Evolutionary conservation across 177 flowering plant genomes (phyloP).

Genomic region (Telopea speciosissima): DNA sequence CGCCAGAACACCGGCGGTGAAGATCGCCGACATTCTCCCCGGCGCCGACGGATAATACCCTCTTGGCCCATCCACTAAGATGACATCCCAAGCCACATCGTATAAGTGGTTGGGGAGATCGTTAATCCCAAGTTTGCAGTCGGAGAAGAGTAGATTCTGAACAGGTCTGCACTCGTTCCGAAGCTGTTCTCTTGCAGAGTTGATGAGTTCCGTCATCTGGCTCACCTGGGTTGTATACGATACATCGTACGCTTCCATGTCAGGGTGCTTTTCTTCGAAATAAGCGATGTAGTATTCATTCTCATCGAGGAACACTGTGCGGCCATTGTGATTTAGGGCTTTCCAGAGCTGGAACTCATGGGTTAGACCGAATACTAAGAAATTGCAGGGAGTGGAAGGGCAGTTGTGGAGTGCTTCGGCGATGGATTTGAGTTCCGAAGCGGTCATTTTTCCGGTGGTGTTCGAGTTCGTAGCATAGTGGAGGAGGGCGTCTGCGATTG

Average conservation of each 20-base stretch:
- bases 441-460: conserved; percentile 50
- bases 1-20: conserved; percentile 81
- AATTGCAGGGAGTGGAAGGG: conserved; percentile 54
- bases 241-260: conserved; percentile 69
- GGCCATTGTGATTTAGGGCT: conserved; percentile 73
- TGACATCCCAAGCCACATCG: conserved; percentile 81
- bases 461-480: conserved; percentile 72
- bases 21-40: conserved; percentile 73
- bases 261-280: conserved; percentile 50
- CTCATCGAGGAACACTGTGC: conserved; percentile 86
- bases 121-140: conserved; percentile 71
- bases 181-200: conserved; percentile 39
- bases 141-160: conserved; percentile 82
- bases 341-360: conserved; percentile 79
- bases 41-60: conserved; percentile 68
- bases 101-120: conserved; percentile 85
- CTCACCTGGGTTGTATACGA: conserved; percentile 69
- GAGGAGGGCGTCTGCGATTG: conserved; percentile 55
- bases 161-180: conserved; percentile 75
- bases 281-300: conserved; percentile 59
- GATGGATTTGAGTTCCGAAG: conserved; percentile 52
- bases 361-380: conserved; percentile 83
- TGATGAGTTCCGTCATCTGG: conserved; percentile 43
- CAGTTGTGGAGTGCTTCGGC: conserved; percentile 52
- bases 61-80: conserved; percentile 79